A percentile compares a stretch with the other conserved stretches of the same genome.
These are phyloP conservation scores for Prinsepia uniflora DNA, from an alignment of 306 rosid genomes.

Conservation along the genomic window DNA sequence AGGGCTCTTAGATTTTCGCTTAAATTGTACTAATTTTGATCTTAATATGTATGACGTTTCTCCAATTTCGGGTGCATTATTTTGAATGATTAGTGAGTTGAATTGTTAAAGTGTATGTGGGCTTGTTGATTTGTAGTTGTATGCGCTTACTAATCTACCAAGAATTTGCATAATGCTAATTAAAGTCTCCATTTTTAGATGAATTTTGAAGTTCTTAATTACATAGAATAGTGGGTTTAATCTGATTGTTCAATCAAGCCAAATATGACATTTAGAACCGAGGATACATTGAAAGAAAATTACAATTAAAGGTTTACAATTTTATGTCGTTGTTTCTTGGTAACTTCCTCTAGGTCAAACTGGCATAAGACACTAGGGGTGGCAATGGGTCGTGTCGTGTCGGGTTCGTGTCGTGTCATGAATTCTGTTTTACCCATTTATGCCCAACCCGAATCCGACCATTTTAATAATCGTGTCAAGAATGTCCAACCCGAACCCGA, in stretches of 20 bases:
- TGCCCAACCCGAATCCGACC: too few relatives aligned
- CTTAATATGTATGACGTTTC: background rate
- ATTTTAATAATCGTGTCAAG: too few relatives aligned
- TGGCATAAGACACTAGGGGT: too few relatives aligned
- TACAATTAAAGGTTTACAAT: constrained; percentile 26
- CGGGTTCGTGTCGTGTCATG: too few relatives aligned
- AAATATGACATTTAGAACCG: background rate
- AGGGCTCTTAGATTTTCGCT: background rate
- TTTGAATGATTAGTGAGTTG: background rate
- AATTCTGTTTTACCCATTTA: too few relatives aligned
- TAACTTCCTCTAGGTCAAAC: constrained; percentile 45
- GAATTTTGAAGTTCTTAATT: too few relatives aligned
- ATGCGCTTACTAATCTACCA: constrained; percentile 39
- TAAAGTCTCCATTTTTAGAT: too few relatives aligned
- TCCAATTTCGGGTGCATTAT: background rate
- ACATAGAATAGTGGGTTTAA: too few relatives aligned
- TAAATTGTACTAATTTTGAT: background rate
- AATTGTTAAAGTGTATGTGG: background rate
- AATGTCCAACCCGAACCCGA: too few relatives aligned
- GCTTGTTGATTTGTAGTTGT: constrained; percentile 51
- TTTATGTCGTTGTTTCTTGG: constrained; percentile 52
- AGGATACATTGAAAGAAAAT: constrained; percentile 11
- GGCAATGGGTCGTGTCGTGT: too few relatives aligned
- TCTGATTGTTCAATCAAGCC: background rate
- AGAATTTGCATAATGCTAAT: too few relatives aligned